Base-by-base conservation (phyloP, 164 flowering plant species). In the Vitis labrusca region DNA sequence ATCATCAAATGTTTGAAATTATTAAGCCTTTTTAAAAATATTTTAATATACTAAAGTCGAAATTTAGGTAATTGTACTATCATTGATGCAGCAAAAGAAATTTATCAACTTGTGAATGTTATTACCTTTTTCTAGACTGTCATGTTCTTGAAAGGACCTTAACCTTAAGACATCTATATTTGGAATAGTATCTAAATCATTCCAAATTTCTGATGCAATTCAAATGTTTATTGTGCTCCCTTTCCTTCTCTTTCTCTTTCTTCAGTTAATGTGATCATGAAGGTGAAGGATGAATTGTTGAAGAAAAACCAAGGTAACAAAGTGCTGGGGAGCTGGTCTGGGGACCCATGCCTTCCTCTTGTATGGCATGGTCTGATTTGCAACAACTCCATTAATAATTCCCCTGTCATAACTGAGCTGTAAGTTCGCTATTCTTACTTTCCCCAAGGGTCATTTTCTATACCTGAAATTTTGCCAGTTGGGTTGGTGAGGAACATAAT, bases 321-420 rank as follows among this genome's bases (percentile, higher is more conserved):
- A 62, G 13, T 83, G 8, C 65, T 85, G 75, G 63, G 30, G 44
- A 80, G 76, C 73, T 89, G 93, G 92, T 68, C 82, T 23, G 91
- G 93, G 47, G 91, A 91, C 73, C 97, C 97, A 51, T 91, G 97
- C 65, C 79, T 79, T 67, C 91, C 83, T 70, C 10, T 67, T 67
- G 71, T 81, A 2, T 91, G 92, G 97, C 61, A 76, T 61, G 88
- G 86, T 30, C 65, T 89, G 68, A 27, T 15, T 52, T 91, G 97
- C 69, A 58, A 74, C 69, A 58, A 74, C 10, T 29, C 63, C 19
- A 53, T 30, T 8, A 74, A 78, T 71, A 82, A 77, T 58, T 66
- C 73, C 65, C 44, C 59, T 52, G 75, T 70, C 74, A 77, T 87
- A 71, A 76, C 80, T 9, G 57, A 55, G 56, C 70, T 87, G 88